These are phyloP conservation scores for Apiotrichum gamsii DNA, from an alignment of 1,284 basidiomycete species.

Conservation along the genomic window DNA sequence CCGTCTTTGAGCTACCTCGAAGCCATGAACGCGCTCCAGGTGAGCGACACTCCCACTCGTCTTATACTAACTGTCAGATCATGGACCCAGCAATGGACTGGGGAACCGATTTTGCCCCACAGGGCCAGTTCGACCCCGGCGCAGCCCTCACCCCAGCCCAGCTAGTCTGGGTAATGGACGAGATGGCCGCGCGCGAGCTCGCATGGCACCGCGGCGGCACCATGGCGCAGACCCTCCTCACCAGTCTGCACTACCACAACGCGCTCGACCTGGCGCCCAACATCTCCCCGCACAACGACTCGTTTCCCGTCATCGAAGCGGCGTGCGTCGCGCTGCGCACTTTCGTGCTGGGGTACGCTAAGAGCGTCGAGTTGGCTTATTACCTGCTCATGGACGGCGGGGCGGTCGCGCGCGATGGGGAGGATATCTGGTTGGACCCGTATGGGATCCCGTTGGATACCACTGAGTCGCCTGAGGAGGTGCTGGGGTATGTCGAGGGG, in stretches of 20 bases:
- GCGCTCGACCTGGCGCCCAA: conserved; percentile 26
- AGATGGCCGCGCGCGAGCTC: conserved; percentile 74
- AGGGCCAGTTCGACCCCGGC: conserved; percentile 59
- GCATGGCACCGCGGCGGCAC: conserved; percentile 80
- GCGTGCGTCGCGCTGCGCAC: conserved; percentile 65
- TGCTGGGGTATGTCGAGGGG: conserved; percentile 59
- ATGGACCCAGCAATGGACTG: conserved; percentile 85
- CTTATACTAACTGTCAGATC: conserved; percentile 51
- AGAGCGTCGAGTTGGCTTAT: conserved; percentile 77
- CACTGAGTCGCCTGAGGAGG: conserved; percentile 56
- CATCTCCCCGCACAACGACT: conserved; percentile 48
- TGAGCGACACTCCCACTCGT: conserved; percentile 32
- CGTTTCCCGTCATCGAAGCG: conserved; percentile 45
- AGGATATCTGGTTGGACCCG: conserved; percentile 84
- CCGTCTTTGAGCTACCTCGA: conserved; percentile 68
- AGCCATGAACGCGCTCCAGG: conserved; percentile 83
- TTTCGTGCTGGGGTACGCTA: conserved; percentile 66
- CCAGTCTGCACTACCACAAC: conserved; percentile 68
- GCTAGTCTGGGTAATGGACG: conserved; percentile 80
- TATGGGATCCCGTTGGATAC: conserved; percentile 73
- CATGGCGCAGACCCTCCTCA: conserved; percentile 78
- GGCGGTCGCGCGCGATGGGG: conserved; percentile 69
- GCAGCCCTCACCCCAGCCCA: conserved; percentile 63
- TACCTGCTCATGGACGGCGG: conserved; percentile 60
- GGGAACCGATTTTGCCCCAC: conserved; percentile 54